Base-by-base conservation (phyloP, 2,329 filamentous ascomycete species). In the Plectosphaerella sp. region DNA sequence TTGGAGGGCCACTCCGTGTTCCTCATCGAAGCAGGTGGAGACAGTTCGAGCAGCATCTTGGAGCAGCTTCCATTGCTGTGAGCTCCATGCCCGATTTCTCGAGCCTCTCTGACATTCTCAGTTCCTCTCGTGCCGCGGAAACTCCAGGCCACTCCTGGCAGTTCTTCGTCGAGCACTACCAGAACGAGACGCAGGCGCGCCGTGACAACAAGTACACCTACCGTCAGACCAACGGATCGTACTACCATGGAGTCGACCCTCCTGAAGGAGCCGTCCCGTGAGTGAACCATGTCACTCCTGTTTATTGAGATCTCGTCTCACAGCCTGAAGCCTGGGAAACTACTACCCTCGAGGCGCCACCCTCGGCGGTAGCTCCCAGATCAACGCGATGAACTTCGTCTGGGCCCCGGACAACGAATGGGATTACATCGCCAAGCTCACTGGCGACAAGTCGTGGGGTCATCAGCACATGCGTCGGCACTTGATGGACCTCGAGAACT, bases 21-120 rank as follows among this genome's bases (percentile, higher is more conserved):
- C 15, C 73, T 86, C 4, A 72, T 85, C 35, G 81, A 84, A 58
- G 80, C 80, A 20, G 80, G 80, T 47, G 79, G 81, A 54, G 82
- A 86, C 58, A 16, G 5, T 5, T 42, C 39, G 4, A 10, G 5
- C 39, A 18, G 18, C 10, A 16, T 42, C 11, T 10, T 42, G 9
- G 39, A 42, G 39, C 9, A 16, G 16, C 39, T 42, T 10, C 10
- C 39, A 18, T 10, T 42, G 15, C 39, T 42, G 39, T 42, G 16
- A 42, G 39, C 18, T 20, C n/a, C 10, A 42, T 18, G 39, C 25
- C 25, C 25, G 5, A n/a, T 9, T 28, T 5, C 16, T 42, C 5
- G 18, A 10, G 16, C 7, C 16, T 42, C 8, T 18, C 36, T 14
- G 12, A 14, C 5, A 14, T 5, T 12, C n/a, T n/a, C 36, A 42